Evolutionary conservation across 2,329 filamentous ascomycete genomes (phyloP).

Genomic region (Cladophialophora bantiana): DNA sequence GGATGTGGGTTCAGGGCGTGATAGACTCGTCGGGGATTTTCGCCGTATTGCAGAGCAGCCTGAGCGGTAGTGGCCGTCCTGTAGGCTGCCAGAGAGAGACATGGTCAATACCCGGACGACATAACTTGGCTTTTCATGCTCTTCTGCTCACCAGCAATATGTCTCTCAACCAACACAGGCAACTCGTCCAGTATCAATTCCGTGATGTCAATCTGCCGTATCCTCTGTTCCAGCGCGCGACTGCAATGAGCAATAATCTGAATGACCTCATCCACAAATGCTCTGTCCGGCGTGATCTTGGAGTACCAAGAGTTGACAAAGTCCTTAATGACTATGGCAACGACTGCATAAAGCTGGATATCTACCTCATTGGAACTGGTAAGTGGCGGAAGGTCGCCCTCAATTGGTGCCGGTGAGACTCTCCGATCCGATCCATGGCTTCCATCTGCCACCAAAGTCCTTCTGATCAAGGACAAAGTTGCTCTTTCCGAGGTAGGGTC

Average conservation of each 20-base stretch:
- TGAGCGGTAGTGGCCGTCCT: slow-evolving; percentile 69
- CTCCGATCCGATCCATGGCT: slow-evolving; percentile 59
- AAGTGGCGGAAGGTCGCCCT: slow-evolving; percentile 84
- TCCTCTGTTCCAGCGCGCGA: slow-evolving; percentile 81
- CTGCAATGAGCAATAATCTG: slow-evolving; percentile 93
- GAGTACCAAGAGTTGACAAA: slow-evolving; percentile 93
- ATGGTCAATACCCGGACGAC: slow-evolving; percentile 9
- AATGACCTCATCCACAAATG: slow-evolving; percentile 85
- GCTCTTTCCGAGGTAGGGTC: slow-evolving; percentile 74
- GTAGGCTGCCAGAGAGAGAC: slow-evolving; percentile 64
- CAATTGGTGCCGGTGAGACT: slow-evolving; percentile 71
- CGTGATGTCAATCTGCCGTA: slow-evolving; percentile 83
- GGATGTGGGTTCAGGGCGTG: slow-evolving; percentile 84
- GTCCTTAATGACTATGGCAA: slow-evolving; percentile 87
- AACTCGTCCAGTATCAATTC: slow-evolving; percentile 85
- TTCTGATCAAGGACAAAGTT: slow-evolving; percentile 81
- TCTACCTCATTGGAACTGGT: slow-evolving; percentile 96
- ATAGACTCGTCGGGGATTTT: slow-evolving; percentile 74
- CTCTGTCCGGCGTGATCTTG: slow-evolving; percentile 88
- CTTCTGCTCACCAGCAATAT: slow-evolving; percentile 72
- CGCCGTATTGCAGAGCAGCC: slow-evolving; percentile 65
- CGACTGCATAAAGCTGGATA: slow-evolving; percentile 87
- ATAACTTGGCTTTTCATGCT: slow-evolving; percentile 15
- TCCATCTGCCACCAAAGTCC: slow-evolving; percentile 69
- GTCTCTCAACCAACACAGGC: slow-evolving; percentile 78